These are phyloP conservation scores for Xanthoconium purpureum DNA, from an alignment of 768 basidiomycete species.

Conservation along the genomic window DNA sequence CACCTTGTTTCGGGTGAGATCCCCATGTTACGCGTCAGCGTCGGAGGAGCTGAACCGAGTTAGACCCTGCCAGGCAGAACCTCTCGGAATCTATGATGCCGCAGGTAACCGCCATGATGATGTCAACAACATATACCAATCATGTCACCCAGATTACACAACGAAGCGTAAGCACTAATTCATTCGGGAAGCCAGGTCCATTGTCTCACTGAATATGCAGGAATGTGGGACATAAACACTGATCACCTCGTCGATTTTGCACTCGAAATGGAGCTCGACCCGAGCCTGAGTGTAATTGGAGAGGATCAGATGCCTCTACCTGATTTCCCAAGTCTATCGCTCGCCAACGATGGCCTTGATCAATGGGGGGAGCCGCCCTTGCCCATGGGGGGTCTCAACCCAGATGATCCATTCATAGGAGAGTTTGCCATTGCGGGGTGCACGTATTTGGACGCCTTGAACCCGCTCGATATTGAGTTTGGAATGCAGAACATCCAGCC, in stretches of 20 bases:
- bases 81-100: not conserved
- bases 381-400: not conserved
- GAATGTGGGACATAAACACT: too few species aligned
- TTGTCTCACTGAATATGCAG: slow-evolving; percentile 3
- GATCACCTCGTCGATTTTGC: not conserved
- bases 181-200: not conserved
- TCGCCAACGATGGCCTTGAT: not conserved
- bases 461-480: too few species aligned
- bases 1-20: not conserved
- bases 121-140: not conserved
- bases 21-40: not conserved
- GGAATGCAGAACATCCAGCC: too few species aligned
- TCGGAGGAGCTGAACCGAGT: not conserved
- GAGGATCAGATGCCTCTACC: not conserved
- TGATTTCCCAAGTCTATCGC: not conserved
- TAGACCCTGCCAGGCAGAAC: not conserved
- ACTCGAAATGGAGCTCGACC: too few species aligned
- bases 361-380: not conserved
- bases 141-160: not conserved
- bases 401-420: not conserved
- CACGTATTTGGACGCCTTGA: too few species aligned
- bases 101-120: not conserved
- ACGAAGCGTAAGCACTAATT: slow-evolving; percentile 1
- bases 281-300: not conserved
- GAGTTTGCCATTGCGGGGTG: too few species aligned